These are phyloP conservation scores for Heliocybe sulcata DNA, from an alignment of 1,284 basidiomycete species.

Conservation along the genomic window DNA sequence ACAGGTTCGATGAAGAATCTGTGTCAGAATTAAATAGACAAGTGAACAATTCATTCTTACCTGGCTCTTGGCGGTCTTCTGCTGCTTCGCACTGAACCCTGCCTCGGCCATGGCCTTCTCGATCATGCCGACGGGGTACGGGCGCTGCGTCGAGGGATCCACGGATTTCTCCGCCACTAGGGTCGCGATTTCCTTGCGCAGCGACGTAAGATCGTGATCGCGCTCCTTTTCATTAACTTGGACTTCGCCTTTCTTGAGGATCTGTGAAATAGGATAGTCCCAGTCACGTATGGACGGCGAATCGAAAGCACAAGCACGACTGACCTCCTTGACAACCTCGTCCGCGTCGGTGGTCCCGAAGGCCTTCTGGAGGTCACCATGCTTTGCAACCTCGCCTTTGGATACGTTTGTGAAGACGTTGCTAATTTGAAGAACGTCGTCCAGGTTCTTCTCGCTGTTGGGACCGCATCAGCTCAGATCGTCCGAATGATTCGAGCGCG, in stretches of 20 bases:
- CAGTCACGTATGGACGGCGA: no score
- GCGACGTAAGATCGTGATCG: constrained; percentile 77
- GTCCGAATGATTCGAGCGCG: not conserved
- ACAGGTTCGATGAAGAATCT: not conserved
- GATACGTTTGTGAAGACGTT: constrained; percentile 96
- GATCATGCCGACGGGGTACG: constrained; percentile 93
- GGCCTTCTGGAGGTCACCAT: constrained; percentile 85
- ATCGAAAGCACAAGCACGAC: constrained; percentile 10
- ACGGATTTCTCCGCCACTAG: constrained; percentile 94
- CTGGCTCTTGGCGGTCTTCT: constrained; percentile 92
- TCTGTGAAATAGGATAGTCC: no score
- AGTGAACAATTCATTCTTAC: constrained; percentile 26
- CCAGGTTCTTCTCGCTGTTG: constrained; percentile 81
- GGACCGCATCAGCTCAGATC: not conserved
- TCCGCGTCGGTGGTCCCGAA: constrained; percentile 76
- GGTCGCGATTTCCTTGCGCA: constrained; percentile 91
- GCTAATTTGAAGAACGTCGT: constrained; percentile 96
- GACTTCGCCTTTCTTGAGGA: constrained; percentile 92
- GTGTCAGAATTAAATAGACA: not conserved
- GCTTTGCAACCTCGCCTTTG: constrained; percentile 90
- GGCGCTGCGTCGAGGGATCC: constrained; percentile 83
- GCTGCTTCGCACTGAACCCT: constrained; percentile 84
- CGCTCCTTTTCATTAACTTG: constrained; percentile 98
- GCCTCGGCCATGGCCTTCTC: constrained; percentile 97
- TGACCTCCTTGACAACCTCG: constrained; percentile 80